Evolutionary conservation across 1,284 basidiomycete genomes (phyloP).

Genomic region (Moesziomyces parantarcticus): DNA sequence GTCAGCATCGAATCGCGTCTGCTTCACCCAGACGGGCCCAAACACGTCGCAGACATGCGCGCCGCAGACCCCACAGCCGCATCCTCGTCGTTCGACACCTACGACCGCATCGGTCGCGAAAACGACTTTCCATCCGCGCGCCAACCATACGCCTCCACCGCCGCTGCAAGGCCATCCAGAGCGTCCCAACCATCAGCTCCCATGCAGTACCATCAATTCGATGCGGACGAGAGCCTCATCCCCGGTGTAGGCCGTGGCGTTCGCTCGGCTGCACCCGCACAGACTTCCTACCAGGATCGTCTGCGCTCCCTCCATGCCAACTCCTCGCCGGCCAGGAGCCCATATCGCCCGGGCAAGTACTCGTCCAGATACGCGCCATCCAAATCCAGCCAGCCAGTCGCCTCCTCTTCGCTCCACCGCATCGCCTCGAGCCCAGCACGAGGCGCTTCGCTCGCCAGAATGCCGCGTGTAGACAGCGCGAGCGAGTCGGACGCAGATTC

Average conservation of each 20-base stretch:
- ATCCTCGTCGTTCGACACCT: constrained; percentile 43
- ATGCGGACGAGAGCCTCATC: constrained; percentile 49
- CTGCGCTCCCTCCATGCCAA: constrained; percentile 23
- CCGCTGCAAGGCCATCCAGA: constrained; percentile 8
- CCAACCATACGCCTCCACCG: background rate
- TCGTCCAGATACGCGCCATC: constrained; percentile 6
- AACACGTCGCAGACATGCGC: constrained; percentile 18
- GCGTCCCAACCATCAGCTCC: background rate
- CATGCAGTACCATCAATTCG: constrained; percentile 1
- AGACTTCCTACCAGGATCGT: constrained; percentile 29
- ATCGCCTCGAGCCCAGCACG: constrained; percentile 9
- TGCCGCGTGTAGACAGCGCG: constrained; percentile 42
- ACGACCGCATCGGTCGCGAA: constrained; percentile 48
- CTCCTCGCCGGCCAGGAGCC: constrained; percentile 30
- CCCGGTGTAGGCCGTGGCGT: constrained; percentile 52
- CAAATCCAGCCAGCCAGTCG: constrained; percentile 7
- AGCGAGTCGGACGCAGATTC: constrained; percentile 40
- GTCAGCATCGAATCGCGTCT: constrained; percentile 43
- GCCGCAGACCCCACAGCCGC: constrained; percentile 21
- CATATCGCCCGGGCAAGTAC: constrained; percentile 36
- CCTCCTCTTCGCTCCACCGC: constrained; percentile 5
- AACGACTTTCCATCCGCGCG: constrained; percentile 23
- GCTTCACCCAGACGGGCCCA: constrained; percentile 21
- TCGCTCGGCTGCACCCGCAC: constrained; percentile 16
- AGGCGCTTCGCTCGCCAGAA: constrained; percentile 10